These are phyloP conservation scores for Calonectria leucothoes DNA, from an alignment of 2,329 filamentous ascomycete species.

Conservation along the genomic window DNA sequence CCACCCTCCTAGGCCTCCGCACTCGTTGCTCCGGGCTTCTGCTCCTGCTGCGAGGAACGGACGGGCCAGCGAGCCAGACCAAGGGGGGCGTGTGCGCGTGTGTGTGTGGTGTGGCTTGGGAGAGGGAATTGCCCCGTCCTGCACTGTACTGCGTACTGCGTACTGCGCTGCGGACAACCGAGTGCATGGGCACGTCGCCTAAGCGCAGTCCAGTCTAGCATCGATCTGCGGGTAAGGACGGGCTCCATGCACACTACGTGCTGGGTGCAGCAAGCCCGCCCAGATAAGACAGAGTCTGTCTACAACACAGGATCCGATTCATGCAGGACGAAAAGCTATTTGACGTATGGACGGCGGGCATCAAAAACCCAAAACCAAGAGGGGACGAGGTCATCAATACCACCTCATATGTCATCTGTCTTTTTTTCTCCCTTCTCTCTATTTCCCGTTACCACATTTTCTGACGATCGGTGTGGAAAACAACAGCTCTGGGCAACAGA, in stretches of 20 bases:
- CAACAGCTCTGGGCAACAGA: not conserved
- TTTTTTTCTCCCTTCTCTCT: not conserved
- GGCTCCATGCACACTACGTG: not conserved
- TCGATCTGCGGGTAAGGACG: constrained; percentile 11
- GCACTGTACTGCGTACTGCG: not conserved
- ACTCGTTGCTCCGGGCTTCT: not conserved
- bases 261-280: not conserved
- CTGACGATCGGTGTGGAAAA: not conserved
- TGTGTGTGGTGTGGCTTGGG: not conserved
- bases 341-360: not conserved
- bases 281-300: constrained; percentile 2
- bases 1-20: not conserved
- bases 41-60: not conserved
- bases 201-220: constrained; percentile 3
- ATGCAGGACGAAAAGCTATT: constrained; percentile 1
- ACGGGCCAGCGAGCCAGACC: not conserved
- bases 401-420: not conserved
- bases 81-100: not conserved
- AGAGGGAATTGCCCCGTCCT: not conserved
- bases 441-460: not conserved
- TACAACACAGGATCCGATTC: constrained; percentile 8
- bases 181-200: not conserved
- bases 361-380: not conserved
- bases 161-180: not conserved
- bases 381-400: not conserved